A percentile compares a stretch with the other conserved stretches of the same genome.
Evolutionary conservation across 2,329 filamentous ascomycete genomes (phyloP).

Genomic region (Talaromyces atroroseus): DNA sequence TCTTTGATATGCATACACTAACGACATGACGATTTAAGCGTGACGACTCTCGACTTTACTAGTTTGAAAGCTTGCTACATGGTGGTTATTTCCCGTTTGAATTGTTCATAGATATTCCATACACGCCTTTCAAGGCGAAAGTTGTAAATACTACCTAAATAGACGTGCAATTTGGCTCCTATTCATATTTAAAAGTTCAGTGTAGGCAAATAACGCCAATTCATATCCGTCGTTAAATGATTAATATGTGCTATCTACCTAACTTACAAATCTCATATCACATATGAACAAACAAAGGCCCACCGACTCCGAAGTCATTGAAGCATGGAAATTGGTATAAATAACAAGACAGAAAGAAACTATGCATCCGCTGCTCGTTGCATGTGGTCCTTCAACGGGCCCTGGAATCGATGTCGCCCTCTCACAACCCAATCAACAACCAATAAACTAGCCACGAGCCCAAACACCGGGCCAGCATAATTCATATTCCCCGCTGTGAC

Average conservation of each 20-base stretch:
- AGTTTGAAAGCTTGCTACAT: neutral
- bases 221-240: neutral
- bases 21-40: neutral
- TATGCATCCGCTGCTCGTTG: neutral
- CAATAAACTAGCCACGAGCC: slow-evolving; percentile 16
- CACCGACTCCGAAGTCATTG: neutral
- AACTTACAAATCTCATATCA: neutral
- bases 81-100: neutral
- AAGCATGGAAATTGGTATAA: neutral
- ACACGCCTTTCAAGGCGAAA: neutral
- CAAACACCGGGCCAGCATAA: slow-evolving; percentile 32
- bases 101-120: neutral
- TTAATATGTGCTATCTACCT: neutral
- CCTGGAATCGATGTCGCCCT: slow-evolving; percentile 9
- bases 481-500: slow-evolving; percentile 36
- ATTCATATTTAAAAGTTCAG: too few relatives aligned
- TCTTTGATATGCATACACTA: too few relatives aligned
- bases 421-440: slow-evolving; percentile 12
- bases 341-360: neutral
- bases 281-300: neutral
- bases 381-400: slow-evolving; percentile 10
- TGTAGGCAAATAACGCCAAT: neutral
- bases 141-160: neutral
- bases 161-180: too few relatives aligned
- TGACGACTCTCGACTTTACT: neutral